Conservation (phyloP, 805 yeast genomes). For the Metschnikowia arizonensis region DNA sequence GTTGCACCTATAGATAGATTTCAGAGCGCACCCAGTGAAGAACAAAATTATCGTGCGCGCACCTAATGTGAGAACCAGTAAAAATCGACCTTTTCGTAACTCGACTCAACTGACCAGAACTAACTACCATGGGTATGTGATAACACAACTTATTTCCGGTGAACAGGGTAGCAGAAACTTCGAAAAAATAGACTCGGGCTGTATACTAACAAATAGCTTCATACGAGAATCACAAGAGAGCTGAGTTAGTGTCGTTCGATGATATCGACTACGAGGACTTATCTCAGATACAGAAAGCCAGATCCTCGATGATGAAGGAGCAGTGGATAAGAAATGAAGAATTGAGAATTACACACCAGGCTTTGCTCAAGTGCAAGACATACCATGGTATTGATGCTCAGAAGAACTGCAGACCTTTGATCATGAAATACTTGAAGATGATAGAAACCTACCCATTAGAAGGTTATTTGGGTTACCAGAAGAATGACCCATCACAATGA, state of each 20-base stretch:
- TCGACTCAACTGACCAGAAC: constrained; percentile 1
- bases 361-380: constrained; percentile 73
- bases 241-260: constrained; percentile 77
- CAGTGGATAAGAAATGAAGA: constrained; percentile 72
- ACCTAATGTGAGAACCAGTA: constrained; percentile 25
- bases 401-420: constrained; percentile 77
- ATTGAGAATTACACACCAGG: constrained; percentile 64
- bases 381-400: constrained; percentile 45
- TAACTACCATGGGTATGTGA: constrained; percentile 14
- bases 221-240: constrained; percentile 46
- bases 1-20: not conserved
- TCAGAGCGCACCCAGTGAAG: constrained; percentile 5
- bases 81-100: constrained; percentile 29
- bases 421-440: constrained; percentile 74
- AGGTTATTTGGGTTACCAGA: constrained; percentile 82
- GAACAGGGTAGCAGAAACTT: not conserved
- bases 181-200: too few species aligned
- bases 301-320: constrained; percentile 71
- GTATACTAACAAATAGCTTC: constrained; percentile 20
- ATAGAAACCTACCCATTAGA: constrained; percentile 62
- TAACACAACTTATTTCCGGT: not conserved
- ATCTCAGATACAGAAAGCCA: constrained; percentile 63
- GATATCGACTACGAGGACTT: constrained; percentile 71
- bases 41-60: constrained; percentile 17
- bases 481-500: constrained; percentile 77